Percentiles rank a stretch among this genome's conserved stretches.
phyloP scores from a whole-genome alignment of 83 land plant species.

The Picea abies region DNA sequence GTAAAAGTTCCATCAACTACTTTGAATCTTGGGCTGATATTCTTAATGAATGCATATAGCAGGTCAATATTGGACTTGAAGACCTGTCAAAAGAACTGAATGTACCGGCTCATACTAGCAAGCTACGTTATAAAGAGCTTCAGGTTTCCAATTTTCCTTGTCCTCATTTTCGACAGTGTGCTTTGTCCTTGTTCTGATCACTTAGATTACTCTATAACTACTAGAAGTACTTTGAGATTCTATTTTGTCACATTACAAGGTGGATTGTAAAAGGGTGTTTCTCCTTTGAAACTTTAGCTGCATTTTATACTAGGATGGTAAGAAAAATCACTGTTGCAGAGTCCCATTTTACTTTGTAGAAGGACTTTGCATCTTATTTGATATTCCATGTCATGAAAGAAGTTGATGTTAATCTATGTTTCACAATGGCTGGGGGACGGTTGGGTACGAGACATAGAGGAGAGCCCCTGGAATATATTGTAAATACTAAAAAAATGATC shows the following conservation, averaged over 20 bases:
- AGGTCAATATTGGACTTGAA: slow-evolving; percentile 28
- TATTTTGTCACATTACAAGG: background rate
- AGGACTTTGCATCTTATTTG: background rate
- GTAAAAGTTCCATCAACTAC: background rate
- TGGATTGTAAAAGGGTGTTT: background rate
- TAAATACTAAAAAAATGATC: too few species aligned
- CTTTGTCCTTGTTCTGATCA: too few species aligned
- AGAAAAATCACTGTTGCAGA: background rate
- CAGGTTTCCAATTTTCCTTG: slow-evolving; percentile 18
- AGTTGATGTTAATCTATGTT: too few species aligned
- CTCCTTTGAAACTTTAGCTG: background rate
- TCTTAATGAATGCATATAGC: background rate
- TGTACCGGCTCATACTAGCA: slow-evolving; percentile 17
- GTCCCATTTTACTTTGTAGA: background rate
- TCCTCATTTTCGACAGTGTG: too few species aligned
- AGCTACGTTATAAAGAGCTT: slow-evolving; percentile 27
- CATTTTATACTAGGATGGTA: background rate
- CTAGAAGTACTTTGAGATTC: background rate
- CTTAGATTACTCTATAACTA: background rate
- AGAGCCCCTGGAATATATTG: too few species aligned
- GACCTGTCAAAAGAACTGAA: slow-evolving; percentile 29
- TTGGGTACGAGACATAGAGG: too few species aligned
- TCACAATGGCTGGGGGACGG: too few species aligned
- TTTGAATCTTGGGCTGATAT: background rate
- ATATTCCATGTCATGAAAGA: background rate